Conservation (phyloP, 306 rosid species). For the Begonia masoniana region DNA sequence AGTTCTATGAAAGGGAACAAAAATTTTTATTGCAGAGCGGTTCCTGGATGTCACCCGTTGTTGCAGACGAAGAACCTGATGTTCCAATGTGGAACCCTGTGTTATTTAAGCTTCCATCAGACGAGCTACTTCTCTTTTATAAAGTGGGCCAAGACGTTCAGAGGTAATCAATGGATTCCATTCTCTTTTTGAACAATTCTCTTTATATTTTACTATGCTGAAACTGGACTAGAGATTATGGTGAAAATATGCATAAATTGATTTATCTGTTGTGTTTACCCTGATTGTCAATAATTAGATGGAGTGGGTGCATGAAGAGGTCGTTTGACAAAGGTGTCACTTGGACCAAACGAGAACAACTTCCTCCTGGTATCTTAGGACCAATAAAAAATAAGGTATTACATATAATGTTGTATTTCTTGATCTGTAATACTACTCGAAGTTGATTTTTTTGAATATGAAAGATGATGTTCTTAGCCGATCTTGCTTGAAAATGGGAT, state of each 20-base stretch:
- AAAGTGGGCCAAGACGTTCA: slow-evolving; percentile 79
- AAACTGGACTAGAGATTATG: no score
- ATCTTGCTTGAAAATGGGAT: slow-evolving; percentile 68
- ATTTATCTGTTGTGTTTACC: no score
- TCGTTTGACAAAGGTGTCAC: slow-evolving; percentile 70
- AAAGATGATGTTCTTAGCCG: slow-evolving; percentile 40
- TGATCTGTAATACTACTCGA: neutral
- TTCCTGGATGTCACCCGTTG: slow-evolving; percentile 49
- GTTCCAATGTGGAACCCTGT: slow-evolving; percentile 97
- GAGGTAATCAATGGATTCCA: slow-evolving; percentile 35
- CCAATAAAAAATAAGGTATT: slow-evolving; percentile 91
- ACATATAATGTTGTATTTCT: neutral
- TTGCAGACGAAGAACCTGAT: slow-evolving; percentile 61
- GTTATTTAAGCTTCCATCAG: slow-evolving; percentile 72
- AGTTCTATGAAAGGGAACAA: neutral
- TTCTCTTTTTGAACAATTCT: neutral
- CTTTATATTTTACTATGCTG: no score
- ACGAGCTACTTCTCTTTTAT: slow-evolving; percentile 74
- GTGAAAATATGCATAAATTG: no score
- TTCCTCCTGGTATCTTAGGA: slow-evolving; percentile 96
- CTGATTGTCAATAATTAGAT: slow-evolving; percentile 24
- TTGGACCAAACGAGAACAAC: slow-evolving; percentile 83
- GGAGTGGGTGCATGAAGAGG: slow-evolving; percentile 88
- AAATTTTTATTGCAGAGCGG: slow-evolving; percentile 42
- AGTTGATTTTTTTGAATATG: neutral